These are phyloP conservation scores for Yarrowia osloensis DNA, from an alignment of 805 yeast species.

Conservation along the genomic window DNA sequence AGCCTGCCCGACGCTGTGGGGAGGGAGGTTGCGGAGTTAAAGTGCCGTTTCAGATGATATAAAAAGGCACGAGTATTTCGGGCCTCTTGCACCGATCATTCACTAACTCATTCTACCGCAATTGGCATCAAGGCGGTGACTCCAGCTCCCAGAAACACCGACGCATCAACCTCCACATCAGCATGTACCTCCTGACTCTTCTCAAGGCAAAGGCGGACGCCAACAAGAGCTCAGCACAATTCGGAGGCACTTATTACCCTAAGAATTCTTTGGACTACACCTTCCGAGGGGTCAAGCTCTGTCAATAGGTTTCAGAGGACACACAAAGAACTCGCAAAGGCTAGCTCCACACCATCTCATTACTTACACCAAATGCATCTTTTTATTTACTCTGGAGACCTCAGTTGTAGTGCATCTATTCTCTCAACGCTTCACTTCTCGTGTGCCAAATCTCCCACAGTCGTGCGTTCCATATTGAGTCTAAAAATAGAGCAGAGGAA, in stretches of 20 bases:
- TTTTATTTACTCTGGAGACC: neutral
- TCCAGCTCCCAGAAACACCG: neutral
- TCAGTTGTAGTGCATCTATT: too few species aligned
- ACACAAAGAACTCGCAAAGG: too few species aligned
- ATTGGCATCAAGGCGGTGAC: neutral
- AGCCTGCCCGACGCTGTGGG: neutral
- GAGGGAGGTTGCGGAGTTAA: constrained; percentile 1
- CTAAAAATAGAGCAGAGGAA: too few species aligned
- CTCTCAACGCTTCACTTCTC: too few species aligned
- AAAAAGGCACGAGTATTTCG: neutral
- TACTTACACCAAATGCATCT: neutral
- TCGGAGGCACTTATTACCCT: neutral
- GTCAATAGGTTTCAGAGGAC: neutral
- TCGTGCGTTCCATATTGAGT: too few species aligned
- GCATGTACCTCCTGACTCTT: neutral
- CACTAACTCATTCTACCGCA: neutral
- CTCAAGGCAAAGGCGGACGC: neutral
- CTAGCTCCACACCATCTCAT: neutral
- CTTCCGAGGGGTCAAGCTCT: neutral
- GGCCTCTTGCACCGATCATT: neutral
- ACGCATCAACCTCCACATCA: neutral
- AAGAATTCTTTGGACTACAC: constrained; percentile 3
- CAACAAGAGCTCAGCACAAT: neutral
- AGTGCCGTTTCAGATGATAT: neutral
- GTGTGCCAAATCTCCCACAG: too few species aligned